These are phyloP conservation scores for Talaromyces piceae DNA, from an alignment of 2,329 filamentous ascomycete species.

Conservation along the genomic window DNA sequence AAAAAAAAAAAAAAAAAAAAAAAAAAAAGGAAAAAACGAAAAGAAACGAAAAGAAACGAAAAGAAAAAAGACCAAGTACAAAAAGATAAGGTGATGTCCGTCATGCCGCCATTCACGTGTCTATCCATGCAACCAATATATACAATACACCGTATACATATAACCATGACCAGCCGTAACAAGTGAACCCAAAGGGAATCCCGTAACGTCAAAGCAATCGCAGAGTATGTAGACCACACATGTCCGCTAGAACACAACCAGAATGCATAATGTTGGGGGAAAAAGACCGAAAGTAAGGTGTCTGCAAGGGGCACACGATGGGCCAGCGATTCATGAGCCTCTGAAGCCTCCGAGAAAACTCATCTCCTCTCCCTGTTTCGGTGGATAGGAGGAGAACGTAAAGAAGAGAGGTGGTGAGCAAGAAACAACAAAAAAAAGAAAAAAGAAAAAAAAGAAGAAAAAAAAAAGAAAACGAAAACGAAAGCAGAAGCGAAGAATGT, in stretches of 20 bases:
- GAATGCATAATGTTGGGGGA: conserved; percentile 7
- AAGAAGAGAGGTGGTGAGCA: neutral
- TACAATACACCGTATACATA: neutral
- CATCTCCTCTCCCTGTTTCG: too few species aligned
- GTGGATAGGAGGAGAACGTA: neutral
- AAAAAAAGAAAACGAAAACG: neutral
- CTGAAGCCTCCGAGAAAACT: too few species aligned
- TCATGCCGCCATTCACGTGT: neutral
- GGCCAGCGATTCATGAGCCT: neutral
- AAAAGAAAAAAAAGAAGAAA: neutral
- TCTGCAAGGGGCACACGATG: neutral
- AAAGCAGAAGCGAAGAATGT: too few species aligned
- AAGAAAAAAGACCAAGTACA: neutral
- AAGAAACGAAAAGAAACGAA: too few species aligned
- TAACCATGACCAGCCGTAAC: neutral
- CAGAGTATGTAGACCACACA: neutral
- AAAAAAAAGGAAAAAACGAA: neutral
- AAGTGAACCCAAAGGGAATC: conserved; percentile 7
- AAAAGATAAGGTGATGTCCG: neutral
- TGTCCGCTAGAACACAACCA: conserved; percentile 1
- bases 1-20: neutral
- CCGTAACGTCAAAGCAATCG: neutral
- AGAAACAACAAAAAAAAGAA: neutral
- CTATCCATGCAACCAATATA: conserved; percentile 3
- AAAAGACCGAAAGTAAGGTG: neutral